These are phyloP conservation scores for Russula abietina DNA, from an alignment of 768 basidiomycete species.

Conservation along the genomic window DNA sequence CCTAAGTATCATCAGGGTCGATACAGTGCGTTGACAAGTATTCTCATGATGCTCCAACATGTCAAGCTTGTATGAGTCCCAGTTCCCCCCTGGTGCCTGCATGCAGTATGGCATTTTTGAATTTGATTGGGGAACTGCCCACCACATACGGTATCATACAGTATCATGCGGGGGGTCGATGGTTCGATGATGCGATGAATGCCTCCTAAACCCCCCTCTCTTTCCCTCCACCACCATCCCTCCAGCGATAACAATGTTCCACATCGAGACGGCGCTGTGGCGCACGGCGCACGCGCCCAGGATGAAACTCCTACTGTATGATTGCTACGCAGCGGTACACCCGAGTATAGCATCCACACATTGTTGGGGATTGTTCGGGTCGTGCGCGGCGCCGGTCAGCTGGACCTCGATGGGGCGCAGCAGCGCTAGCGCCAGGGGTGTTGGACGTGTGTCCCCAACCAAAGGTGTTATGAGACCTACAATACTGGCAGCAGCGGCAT, in stretches of 20 bases:
- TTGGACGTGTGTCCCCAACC: not conserved
- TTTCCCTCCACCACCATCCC: not conserved
- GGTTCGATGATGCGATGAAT: not conserved
- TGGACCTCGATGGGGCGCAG: not conserved
- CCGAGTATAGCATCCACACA: not conserved
- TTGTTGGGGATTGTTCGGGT: not conserved
- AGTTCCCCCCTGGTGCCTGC: not conserved
- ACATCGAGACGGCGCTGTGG: conserved; percentile 5
- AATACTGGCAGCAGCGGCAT: too few species aligned
- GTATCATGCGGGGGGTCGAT: too few species aligned
- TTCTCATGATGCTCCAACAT: too few species aligned
- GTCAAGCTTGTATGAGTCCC: too few species aligned
- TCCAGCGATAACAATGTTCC: not conserved
- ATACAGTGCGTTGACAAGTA: too few species aligned
- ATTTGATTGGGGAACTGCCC: too few species aligned
- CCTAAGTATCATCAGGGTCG: too few species aligned
- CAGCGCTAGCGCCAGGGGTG: too few species aligned
- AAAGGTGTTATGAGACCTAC: not conserved
- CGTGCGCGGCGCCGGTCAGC: not conserved
- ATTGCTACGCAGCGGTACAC: not conserved
- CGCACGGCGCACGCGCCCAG: not conserved
- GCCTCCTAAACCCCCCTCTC: not conserved
- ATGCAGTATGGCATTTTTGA: not conserved
- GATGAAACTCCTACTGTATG: not conserved
- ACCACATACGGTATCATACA: not conserved